Evolutionary conservation across 495 filamentous ascomycete species (phyloP).

Genomic region (Hypomontagnella submonticulosa): DNA sequence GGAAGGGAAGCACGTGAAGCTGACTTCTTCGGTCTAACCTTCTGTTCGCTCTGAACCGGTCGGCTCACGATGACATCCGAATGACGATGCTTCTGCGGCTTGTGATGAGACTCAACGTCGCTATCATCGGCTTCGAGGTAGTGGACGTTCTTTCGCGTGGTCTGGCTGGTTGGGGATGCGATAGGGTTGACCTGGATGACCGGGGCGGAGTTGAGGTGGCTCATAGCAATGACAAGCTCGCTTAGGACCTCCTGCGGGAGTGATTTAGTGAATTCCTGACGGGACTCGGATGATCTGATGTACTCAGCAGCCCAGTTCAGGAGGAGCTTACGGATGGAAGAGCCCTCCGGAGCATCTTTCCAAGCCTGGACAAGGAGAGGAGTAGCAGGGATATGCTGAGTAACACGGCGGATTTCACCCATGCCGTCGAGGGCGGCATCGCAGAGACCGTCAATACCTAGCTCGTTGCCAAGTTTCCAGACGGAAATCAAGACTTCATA

Average conservation of each 20-base stretch:
- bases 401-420: conserved; percentile 60
- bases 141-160: conserved; percentile 53
- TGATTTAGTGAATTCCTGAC: conserved; percentile 62
- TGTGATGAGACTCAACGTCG: conserved; percentile 41
- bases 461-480: conserved; percentile 62
- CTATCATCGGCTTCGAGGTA: conserved; percentile 50
- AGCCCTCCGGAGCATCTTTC: conserved; percentile 65
- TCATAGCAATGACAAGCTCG: conserved; percentile 67
- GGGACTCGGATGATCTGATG: conserved; percentile 60
- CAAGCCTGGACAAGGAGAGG: conserved; percentile 64
- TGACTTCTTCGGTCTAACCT: conserved; percentile 41
- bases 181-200: conserved; percentile 42
- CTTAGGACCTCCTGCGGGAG: conserved; percentile 65
- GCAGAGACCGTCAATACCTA: conserved; percentile 64
- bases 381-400: conserved; percentile 61
- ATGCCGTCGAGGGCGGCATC: conserved; percentile 63
- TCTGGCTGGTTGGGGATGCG: conserved; percentile 27
- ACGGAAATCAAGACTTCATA: conserved; percentile 63
- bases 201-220: conserved; percentile 53
- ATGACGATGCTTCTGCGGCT: conserved; percentile 52
- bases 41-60: conserved; percentile 15
- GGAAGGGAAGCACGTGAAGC: conserved; percentile 42
- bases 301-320: conserved; percentile 68
- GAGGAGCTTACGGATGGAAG: conserved; percentile 62
- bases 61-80: conserved; percentile 49